Evolutionary conservation across 768 basidiomycete species (phyloP).

Genomic region (Leccinum variicolor): DNA sequence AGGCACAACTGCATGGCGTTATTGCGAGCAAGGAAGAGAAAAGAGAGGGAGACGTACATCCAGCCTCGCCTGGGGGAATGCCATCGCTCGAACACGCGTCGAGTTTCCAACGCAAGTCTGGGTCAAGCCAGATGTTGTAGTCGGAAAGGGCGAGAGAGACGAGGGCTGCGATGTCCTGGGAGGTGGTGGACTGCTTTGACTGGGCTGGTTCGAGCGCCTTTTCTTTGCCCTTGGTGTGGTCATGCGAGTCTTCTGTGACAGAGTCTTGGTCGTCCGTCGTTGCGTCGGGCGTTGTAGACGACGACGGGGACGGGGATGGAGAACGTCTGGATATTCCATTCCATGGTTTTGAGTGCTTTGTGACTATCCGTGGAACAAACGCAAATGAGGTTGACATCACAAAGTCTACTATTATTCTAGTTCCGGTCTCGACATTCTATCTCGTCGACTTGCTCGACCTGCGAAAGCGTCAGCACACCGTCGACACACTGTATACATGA

Average conservation of each 20-base stretch:
- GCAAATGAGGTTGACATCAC: constrained; percentile 33
- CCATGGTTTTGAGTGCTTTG: constrained; percentile 31
- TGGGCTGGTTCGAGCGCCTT: constrained; percentile 12
- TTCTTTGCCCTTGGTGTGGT: constrained; percentile 27
- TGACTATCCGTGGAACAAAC: constrained; percentile 48
- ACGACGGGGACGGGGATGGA: constrained; percentile 1
- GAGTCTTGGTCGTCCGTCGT: constrained; percentile 4
- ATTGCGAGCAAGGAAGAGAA: not conserved
- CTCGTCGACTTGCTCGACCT: not conserved
- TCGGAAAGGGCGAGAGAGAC: constrained; percentile 65
- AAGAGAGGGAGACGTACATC: constrained; percentile 43
- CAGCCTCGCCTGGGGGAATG: constrained; percentile 26
- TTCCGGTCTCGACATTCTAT: not conserved
- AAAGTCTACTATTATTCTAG: not conserved
- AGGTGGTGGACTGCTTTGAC: constrained; percentile 20
- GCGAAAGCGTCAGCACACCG: not conserved
- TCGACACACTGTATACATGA: not conserved
- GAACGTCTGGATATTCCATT: constrained; percentile 12
- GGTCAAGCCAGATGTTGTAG: constrained; percentile 63
- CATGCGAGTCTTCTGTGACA: not conserved
- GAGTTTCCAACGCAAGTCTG: constrained; percentile 49
- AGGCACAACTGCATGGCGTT: constrained; percentile 50
- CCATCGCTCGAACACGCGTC: constrained; percentile 30
- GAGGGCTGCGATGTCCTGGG: constrained; percentile 49
- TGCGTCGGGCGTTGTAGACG: constrained; percentile 7